phyloP scores from a whole-genome alignment of 306 rosid species.

The Coriaria nepalensis region DNA sequence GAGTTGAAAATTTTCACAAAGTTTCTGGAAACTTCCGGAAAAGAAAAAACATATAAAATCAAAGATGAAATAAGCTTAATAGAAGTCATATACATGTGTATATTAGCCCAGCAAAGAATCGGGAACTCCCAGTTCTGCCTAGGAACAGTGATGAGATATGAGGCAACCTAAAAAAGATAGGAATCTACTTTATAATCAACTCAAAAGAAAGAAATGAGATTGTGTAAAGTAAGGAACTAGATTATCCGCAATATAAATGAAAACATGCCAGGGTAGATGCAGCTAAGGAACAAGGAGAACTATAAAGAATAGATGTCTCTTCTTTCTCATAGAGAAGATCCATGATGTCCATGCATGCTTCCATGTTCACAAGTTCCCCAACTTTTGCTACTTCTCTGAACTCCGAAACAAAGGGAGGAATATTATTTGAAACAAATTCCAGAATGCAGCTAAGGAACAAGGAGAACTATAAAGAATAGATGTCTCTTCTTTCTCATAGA shows the following conservation, averaged over 20 bases:
- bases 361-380: slow-evolving; percentile 64
- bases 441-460: slow-evolving; percentile 58
- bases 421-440: too few species aligned
- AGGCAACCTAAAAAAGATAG: slow-evolving; percentile 41
- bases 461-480: slow-evolving; percentile 37
- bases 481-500: slow-evolving; percentile 68
- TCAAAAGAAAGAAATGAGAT: background rate
- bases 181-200: background rate
- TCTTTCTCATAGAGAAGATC: slow-evolving; percentile 80
- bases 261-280: slow-evolving; percentile 61
- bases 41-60: background rate
- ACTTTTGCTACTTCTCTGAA: slow-evolving; percentile 63
- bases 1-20: background rate
- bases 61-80: background rate
- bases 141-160: slow-evolving; percentile 66
- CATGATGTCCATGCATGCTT: slow-evolving; percentile 71
- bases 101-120: slow-evolving; percentile 78
- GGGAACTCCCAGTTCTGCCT: slow-evolving; percentile 74
- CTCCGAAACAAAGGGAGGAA: too few species aligned
- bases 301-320: slow-evolving; percentile 36
- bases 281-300: slow-evolving; percentile 52
- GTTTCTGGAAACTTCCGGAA: too few species aligned
- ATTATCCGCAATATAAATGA: background rate
- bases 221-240: background rate
- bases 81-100: slow-evolving; percentile 5